Evolutionary conservation across 768 basidiomycete genomes (phyloP).

Genomic region (Ramaria sp.): DNA sequence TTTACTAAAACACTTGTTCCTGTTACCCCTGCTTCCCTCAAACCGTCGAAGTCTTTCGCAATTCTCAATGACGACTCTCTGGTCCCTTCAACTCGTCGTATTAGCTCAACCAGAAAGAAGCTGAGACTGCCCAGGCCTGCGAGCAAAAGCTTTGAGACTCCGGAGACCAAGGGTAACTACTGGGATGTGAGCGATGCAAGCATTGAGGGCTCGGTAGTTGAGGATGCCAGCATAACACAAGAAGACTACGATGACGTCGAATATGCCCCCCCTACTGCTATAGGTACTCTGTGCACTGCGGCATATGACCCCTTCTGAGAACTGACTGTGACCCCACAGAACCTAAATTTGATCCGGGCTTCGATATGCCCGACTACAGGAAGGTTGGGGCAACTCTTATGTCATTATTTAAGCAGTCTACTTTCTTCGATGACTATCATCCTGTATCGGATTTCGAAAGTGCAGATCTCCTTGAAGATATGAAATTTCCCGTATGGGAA

Average conservation of each 20-base stretch:
- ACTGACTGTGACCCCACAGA: conserved; percentile 20
- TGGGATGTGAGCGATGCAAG: conserved; percentile 67
- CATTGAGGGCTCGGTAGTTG: conserved; percentile 20
- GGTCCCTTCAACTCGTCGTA: neutral
- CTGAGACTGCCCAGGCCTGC: conserved; percentile 42
- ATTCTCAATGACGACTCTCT: neutral
- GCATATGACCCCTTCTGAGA: neutral
- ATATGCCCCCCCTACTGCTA: conserved; percentile 43
- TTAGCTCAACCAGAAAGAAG: conserved; percentile 56
- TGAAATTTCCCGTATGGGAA: neutral
- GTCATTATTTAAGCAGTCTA: neutral
- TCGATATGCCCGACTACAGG: conserved; percentile 40
- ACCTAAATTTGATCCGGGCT: conserved; percentile 31
- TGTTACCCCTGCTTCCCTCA: neutral
- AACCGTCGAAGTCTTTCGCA: neutral
- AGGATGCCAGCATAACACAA: conserved; percentile 17
- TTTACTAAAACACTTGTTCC: neutral
- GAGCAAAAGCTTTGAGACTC: conserved; percentile 50
- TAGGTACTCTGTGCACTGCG: conserved; percentile 25
- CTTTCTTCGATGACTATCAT: neutral
- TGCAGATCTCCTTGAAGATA: neutral
- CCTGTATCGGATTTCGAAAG: neutral
- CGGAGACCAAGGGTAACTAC: conserved; percentile 49
- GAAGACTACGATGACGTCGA: conserved; percentile 38
- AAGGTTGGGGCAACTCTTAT: conserved; percentile 28